Evolutionary conservation across 768 basidiomycete genomes (phyloP).

Genomic region (Termitomyces sp.): DNA sequence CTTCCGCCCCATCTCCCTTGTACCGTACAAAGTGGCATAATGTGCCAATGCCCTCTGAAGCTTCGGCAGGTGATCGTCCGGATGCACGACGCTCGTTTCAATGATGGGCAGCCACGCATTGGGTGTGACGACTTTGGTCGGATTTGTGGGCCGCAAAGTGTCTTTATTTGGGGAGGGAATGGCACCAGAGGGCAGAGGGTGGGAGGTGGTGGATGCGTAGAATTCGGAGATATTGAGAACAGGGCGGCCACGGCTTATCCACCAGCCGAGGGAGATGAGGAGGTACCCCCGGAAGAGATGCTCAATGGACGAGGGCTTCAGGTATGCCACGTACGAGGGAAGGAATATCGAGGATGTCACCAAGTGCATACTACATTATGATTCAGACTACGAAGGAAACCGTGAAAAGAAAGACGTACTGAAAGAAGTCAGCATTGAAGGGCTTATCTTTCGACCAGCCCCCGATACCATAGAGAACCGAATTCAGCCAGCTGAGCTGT

Average conservation of each 20-base stretch:
- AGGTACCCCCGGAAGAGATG: conserved; percentile 62
- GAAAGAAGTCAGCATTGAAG: conserved; percentile 23
- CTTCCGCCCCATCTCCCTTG: conserved; percentile 23
- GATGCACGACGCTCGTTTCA: conserved; percentile 51
- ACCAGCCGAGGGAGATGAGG: conserved; percentile 48
- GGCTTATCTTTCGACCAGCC: conserved; percentile 17
- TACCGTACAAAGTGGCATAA: conserved; percentile 25
- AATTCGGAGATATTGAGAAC: conserved; percentile 47
- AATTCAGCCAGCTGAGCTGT: conserved; percentile 21
- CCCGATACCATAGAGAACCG: conserved; percentile 19
- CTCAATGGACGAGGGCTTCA: conserved; percentile 41
- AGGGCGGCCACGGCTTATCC: conserved; percentile 56
- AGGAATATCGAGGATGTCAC: conserved; percentile 67
- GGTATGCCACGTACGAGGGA: conserved; percentile 39
- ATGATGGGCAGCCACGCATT: conserved; percentile 63
- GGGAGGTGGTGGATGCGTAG: conserved; percentile 29
- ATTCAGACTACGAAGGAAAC: not conserved
- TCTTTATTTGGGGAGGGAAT: conserved; percentile 24
- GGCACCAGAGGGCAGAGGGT: conserved; percentile 16
- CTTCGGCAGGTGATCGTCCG: conserved; percentile 49
- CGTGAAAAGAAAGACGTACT: conserved; percentile 12
- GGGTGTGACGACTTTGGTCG: conserved; percentile 35
- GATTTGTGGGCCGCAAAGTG: conserved; percentile 23
- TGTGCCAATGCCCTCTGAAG: conserved; percentile 29
- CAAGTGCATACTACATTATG: conserved; percentile 51